Conservation (phyloP, 768 basidiomycete species). For the Phaffia australis region DNA sequence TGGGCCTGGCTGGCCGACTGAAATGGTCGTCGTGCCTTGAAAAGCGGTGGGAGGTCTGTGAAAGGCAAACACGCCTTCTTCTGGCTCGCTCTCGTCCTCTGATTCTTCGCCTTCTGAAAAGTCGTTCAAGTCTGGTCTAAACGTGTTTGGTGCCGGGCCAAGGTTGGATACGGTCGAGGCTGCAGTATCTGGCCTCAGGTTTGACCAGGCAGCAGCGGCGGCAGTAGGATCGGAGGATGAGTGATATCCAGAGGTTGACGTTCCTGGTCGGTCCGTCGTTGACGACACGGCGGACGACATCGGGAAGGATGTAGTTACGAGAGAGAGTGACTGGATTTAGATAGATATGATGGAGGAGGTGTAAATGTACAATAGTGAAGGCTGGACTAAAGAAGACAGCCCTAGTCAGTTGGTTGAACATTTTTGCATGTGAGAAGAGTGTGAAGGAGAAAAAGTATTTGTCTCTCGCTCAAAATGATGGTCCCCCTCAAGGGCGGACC, state of each 20-base stretch:
- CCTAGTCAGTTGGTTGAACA: too few relatives aligned
- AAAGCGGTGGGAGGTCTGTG: background rate
- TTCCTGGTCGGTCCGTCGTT: background rate
- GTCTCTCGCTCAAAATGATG: too few relatives aligned
- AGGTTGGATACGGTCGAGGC: conserved; percentile 2
- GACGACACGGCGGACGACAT: background rate
- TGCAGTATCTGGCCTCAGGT: conserved; percentile 8
- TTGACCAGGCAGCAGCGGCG: background rate
- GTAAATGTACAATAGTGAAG: too few relatives aligned
- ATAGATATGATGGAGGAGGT: background rate
- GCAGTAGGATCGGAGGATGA: background rate
- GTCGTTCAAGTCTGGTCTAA: conserved; percentile 9
- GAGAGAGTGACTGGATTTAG: background rate
- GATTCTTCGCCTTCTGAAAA: conserved; percentile 3
- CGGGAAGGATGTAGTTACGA: background rate
- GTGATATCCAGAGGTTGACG: background rate
- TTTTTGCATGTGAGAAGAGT: too few relatives aligned
- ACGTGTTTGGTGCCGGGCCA: background rate
- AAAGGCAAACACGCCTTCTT: conserved; percentile 19
- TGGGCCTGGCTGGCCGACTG: background rate
- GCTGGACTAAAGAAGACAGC: too few relatives aligned
- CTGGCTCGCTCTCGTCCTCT: conserved; percentile 10
- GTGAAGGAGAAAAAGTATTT: too few relatives aligned
- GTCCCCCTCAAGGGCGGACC: too few relatives aligned
- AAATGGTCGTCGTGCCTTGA: background rate